Conservation (phyloP, 345 rosid species). For the Turnera subulata region DNA sequence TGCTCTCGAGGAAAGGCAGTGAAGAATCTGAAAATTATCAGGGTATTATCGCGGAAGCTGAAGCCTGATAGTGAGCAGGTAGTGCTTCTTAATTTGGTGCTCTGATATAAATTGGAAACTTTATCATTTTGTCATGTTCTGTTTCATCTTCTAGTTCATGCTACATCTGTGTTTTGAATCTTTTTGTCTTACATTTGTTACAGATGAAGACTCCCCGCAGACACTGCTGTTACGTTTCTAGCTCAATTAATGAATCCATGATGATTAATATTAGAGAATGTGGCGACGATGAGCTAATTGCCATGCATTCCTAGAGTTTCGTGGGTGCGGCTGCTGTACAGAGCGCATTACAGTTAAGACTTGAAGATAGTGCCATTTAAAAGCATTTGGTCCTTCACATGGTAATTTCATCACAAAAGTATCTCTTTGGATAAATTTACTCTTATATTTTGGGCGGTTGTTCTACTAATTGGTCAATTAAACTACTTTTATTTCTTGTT, state of each 20-base stretch:
- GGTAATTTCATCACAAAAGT: conserved; percentile 4
- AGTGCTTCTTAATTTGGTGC: conserved; percentile 9
- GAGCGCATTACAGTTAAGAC: conserved; percentile 2
- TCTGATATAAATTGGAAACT: not conserved
- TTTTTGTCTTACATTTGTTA: not conserved
- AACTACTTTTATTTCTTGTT: too few species aligned
- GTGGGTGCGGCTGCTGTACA: conserved; percentile 11
- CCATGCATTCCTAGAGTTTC: conserved; percentile 42
- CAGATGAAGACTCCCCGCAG: conserved; percentile 69
- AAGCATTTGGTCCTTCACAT: not conserved
- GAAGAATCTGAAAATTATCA: conserved; percentile 40
- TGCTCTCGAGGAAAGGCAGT: conserved; percentile 44
- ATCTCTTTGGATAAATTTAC: too few species aligned
- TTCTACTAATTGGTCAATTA: too few species aligned
- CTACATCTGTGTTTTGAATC: not conserved
- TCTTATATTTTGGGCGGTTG: too few species aligned
- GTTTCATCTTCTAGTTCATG: not conserved
- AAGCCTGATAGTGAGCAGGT: conserved; percentile 58
- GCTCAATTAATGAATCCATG: conserved; percentile 47
- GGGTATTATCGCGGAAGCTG: conserved; percentile 49
- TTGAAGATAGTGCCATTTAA: conserved; percentile 10
- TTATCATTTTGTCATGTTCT: not conserved
- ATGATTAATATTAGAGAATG: conserved; percentile 53
- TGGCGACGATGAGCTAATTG: conserved; percentile 49
- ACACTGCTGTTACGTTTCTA: conserved; percentile 57